Conservation (phyloP, 148 eudicot genomes). For the Tetragonia tetragonoides region DNA sequence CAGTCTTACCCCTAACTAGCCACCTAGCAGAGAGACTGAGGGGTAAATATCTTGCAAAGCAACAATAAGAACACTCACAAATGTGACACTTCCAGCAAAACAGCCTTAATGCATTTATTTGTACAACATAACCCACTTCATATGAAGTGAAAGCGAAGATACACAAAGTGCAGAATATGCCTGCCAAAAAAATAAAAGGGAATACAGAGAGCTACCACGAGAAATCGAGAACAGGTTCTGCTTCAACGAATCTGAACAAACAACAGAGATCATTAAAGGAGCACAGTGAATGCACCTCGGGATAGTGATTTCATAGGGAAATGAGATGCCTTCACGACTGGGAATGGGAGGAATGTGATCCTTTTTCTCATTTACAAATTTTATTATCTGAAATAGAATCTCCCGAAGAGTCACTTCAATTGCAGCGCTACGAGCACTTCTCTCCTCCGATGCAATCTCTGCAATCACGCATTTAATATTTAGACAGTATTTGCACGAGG, state of each 20-base stretch:
- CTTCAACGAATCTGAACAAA: background rate
- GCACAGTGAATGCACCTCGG: constrained; percentile 57
- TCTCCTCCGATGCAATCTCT: constrained; percentile 69
- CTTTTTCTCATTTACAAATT: constrained; percentile 88
- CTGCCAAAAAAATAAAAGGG: background rate
- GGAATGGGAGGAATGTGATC: constrained; percentile 93
- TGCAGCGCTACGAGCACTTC: constrained; percentile 64
- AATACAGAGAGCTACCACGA: background rate
- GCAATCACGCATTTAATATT: constrained; percentile 15
- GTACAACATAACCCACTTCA: background rate
- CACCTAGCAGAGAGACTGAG: too few species aligned
- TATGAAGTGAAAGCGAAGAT: background rate
- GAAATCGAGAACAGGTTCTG: constrained; percentile 3
- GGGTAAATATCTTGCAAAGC: background rate
- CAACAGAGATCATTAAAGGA: background rate
- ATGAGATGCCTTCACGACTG: constrained; percentile 74
- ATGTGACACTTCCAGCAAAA: background rate
- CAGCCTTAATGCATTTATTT: background rate
- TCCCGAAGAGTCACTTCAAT: constrained; percentile 84
- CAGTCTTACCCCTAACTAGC: too few species aligned
- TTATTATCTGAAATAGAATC: constrained; percentile 90
- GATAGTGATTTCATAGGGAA: constrained; percentile 89
- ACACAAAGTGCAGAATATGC: background rate
- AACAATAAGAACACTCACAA: background rate
- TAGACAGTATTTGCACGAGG: background rate